Conservation (phyloP, 192 early-diverging fungal species). For the Coemansia sp. region DNA sequence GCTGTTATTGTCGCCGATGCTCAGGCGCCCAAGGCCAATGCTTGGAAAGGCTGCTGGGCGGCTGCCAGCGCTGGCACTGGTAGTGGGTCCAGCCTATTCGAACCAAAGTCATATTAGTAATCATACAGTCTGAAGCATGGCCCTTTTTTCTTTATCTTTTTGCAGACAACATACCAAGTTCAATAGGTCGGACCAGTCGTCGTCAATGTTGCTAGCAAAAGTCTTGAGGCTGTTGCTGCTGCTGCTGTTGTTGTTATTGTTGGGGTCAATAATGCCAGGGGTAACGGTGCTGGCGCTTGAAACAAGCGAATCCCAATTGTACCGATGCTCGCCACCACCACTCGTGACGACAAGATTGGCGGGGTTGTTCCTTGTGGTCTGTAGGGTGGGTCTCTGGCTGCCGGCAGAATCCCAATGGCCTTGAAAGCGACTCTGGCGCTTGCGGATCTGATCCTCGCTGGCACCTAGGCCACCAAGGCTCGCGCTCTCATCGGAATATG, state of each 20-base stretch:
- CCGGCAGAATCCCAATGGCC: constrained; percentile 47
- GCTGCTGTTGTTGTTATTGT: constrained; percentile 20
- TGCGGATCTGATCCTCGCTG: constrained; percentile 34
- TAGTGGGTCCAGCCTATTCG: constrained; percentile 26
- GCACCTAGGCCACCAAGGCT: constrained; percentile 13
- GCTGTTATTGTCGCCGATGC: constrained; percentile 5
- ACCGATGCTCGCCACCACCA: constrained; percentile 10
- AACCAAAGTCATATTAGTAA: background rate
- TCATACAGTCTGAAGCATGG: background rate
- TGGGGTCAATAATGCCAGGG: too few species aligned
- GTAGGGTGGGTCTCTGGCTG: constrained; percentile 15
- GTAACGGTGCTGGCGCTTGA: constrained; percentile 11
- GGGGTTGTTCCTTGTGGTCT: constrained; percentile 4
- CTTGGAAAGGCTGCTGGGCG: constrained; percentile 24
- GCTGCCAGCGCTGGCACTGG: constrained; percentile 15
- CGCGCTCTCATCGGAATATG: constrained; percentile 25
- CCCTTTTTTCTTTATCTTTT: too few species aligned
- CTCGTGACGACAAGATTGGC: background rate
- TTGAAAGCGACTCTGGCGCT: constrained; percentile 49
- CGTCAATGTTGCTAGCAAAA: constrained; percentile 24
- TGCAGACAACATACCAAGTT: constrained; percentile 37
- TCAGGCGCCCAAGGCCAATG: constrained; percentile 24
- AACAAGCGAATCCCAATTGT: constrained; percentile 36
- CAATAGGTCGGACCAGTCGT: constrained; percentile 50
- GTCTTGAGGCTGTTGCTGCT: constrained; percentile 17